phyloP scores from a whole-genome alignment of 2,329 filamentous ascomycete species.

The Fusarium anthophilum region DNA sequence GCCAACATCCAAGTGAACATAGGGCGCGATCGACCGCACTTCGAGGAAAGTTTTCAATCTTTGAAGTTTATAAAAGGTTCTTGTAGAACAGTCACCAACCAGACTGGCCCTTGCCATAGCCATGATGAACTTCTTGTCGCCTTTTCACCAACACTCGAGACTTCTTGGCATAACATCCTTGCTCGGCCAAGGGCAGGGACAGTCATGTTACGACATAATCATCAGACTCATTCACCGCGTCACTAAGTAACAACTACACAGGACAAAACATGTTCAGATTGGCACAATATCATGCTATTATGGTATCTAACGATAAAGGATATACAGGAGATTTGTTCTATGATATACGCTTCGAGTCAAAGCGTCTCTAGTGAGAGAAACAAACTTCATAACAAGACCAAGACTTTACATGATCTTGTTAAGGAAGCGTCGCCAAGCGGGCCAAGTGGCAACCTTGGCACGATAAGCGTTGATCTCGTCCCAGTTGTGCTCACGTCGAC shows the following conservation, averaged over 20 bases:
- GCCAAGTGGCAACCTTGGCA: conserved; percentile 59
- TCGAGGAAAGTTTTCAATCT: background rate
- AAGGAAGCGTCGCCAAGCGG: conserved; percentile 58
- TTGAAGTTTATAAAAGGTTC: background rate
- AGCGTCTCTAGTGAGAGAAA: background rate
- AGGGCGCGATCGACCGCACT: conserved; percentile 22
- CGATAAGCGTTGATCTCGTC: conserved; percentile 67
- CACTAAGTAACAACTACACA: background rate
- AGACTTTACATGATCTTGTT: conserved; percentile 51
- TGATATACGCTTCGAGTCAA: background rate
- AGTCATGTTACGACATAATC: background rate
- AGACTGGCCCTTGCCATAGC: background rate
- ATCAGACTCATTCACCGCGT: background rate
- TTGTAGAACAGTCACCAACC: background rate
- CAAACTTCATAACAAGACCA: background rate
- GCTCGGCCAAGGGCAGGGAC: background rate
- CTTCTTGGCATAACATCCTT: background rate
- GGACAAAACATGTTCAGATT: background rate
- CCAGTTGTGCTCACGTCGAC: conserved; percentile 73
- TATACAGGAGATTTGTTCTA: conserved; percentile 25
- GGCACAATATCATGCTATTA: conserved; percentile 3
- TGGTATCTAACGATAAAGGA: conserved; percentile 40
- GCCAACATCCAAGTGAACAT: background rate
- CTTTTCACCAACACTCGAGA: background rate
- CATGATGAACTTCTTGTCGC: background rate